Conservation (phyloP, 352 stramenopile species). For the Elongisporangium senticosum region DNA sequence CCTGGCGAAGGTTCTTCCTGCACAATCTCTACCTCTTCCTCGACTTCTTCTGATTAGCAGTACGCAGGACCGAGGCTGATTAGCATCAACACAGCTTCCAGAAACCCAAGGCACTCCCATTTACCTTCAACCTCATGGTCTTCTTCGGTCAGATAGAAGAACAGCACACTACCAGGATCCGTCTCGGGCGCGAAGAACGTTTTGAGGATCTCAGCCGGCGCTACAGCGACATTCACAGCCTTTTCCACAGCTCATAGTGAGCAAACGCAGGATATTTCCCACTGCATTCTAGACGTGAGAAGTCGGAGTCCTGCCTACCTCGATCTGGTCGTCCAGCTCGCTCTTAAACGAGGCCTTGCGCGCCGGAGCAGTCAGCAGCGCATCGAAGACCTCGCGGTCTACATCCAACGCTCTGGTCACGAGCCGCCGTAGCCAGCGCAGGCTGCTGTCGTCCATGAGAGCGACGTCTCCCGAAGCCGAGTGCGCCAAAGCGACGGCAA, state of each 20-base stretch:
- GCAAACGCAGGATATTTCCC: background rate
- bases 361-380: slow-evolving; percentile 31
- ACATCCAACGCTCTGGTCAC: slow-evolving; percentile 56
- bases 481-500: background rate
- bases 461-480: background rate
- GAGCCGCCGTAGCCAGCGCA: slow-evolving; percentile 59
- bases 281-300: too few relatives aligned
- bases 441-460: slow-evolving; percentile 44
- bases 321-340: slow-evolving; percentile 24
- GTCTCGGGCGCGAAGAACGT: slow-evolving; percentile 54
- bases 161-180: slow-evolving; percentile 62
- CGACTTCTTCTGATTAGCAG: slow-evolving; percentile 47
- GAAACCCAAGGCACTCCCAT: background rate
- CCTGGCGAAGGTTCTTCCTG: slow-evolving; percentile 21
- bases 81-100: background rate
- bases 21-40: slow-evolving; percentile 71
- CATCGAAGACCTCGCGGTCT: slow-evolving; percentile 46
- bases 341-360: slow-evolving; percentile 19
- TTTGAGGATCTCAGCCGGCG: slow-evolving; percentile 31
- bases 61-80: background rate
- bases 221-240: slow-evolving; percentile 11
- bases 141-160: slow-evolving; percentile 69
- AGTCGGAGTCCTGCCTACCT: slow-evolving; percentile 9
- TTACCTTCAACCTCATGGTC: slow-evolving; percentile 62
- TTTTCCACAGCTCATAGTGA: slow-evolving; percentile 4